These are phyloP conservation scores for Leishmania braziliensis DNA, from an alignment of 208 protist genomes.

Conservation along the genomic window DNA sequence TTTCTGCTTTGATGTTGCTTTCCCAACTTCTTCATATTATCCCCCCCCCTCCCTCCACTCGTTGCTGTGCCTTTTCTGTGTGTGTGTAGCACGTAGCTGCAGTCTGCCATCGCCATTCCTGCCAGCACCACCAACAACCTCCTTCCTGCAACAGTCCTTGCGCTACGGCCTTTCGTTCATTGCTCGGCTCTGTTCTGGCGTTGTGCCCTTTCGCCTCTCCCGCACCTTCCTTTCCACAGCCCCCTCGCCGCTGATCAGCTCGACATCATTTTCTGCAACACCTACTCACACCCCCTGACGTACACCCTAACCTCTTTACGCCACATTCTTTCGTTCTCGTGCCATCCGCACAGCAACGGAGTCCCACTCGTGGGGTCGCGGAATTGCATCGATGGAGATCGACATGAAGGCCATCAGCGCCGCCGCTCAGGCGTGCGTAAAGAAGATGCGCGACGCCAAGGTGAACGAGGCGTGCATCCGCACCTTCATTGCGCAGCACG, in stretches of 20 bases:
- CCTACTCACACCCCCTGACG: not conserved
- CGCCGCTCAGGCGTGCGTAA: slow-evolving; percentile 54
- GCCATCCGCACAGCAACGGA: not conserved
- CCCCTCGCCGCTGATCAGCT: not conserved
- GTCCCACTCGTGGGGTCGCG: not conserved
- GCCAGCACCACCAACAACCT: not conserved
- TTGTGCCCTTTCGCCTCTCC: not conserved
- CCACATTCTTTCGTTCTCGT: not conserved
- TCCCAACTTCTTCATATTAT: too few relatives aligned
- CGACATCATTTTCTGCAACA: not conserved
- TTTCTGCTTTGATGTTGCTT: not conserved
- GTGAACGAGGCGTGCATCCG: slow-evolving; percentile 68
- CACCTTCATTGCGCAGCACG: slow-evolving; percentile 66
- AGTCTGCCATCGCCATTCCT: not conserved
- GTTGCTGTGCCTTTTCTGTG: not conserved
- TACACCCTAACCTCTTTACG: not conserved
- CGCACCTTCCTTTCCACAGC: not conserved
- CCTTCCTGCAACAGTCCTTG: not conserved
- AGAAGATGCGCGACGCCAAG: slow-evolving; percentile 67
- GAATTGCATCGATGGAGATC: slow-evolving; percentile 12
- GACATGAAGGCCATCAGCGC: slow-evolving; percentile 37
- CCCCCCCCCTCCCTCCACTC: not conserved
- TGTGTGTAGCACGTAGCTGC: not conserved
- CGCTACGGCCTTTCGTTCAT: not conserved
- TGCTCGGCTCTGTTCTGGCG: not conserved